These are phyloP conservation scores for Xylaria hypoxylon DNA, from an alignment of 2,329 filamentous ascomycete genomes.

Conservation along the genomic window DNA sequence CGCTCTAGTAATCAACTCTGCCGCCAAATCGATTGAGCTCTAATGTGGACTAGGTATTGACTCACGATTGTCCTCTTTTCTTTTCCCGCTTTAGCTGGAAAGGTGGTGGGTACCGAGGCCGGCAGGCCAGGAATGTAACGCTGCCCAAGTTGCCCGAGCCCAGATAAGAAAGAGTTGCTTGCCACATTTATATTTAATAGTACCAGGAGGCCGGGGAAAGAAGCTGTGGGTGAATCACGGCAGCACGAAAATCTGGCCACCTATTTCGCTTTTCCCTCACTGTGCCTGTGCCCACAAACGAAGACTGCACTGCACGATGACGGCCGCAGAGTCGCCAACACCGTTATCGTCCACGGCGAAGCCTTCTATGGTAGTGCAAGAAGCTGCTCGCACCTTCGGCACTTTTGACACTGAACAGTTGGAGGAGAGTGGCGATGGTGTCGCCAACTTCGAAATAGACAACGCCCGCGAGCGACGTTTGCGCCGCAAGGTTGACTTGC, in stretches of 20 bases:
- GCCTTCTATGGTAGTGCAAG: constrained; percentile 26
- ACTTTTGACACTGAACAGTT: constrained; percentile 35
- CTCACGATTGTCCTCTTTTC: not conserved
- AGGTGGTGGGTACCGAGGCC: constrained; percentile 26
- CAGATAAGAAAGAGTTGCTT: constrained; percentile 22
- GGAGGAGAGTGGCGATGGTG: constrained; percentile 19
- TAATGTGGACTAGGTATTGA: not conserved
- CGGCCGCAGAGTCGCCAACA: constrained; percentile 5
- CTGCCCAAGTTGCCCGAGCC: not conserved
- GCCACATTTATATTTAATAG: constrained; percentile 2
- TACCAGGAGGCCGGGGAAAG: not conserved
- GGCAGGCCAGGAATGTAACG: constrained; percentile 19
- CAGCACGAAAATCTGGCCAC: not conserved
- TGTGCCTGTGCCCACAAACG: not conserved
- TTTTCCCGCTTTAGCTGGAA: constrained; percentile 5
- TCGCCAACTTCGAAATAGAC: constrained; percentile 31
- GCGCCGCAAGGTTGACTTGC: constrained; percentile 73
- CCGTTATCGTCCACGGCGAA: not conserved
- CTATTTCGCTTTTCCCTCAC: not conserved
- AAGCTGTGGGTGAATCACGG: not conserved
- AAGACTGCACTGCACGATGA: constrained; percentile 22
- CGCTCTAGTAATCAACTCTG: constrained; percentile 31
- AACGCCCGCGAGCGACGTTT: constrained; percentile 48
- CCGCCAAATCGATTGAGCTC: constrained; percentile 6
- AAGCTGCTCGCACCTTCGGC: constrained; percentile 34